These are phyloP conservation scores for Vaccinium macrocarpon DNA, from an alignment of 148 eudicot genomes.

Conservation along the genomic window DNA sequence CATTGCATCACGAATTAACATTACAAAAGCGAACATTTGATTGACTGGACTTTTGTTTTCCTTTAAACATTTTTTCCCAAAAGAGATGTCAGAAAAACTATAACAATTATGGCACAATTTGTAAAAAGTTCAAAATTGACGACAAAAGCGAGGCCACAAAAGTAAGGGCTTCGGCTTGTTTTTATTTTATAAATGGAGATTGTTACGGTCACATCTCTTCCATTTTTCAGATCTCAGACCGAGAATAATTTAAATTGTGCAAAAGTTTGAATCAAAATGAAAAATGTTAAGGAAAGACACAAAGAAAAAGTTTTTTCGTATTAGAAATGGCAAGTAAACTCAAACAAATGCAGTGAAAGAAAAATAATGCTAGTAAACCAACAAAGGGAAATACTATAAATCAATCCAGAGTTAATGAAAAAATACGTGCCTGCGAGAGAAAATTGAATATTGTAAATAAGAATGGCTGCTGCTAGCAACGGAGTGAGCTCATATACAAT, in stretches of 20 bases:
- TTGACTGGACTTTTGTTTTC: too few species aligned
- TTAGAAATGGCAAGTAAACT: background rate
- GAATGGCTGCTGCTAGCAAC: constrained; percentile 34
- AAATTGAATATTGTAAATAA: constrained; percentile 41
- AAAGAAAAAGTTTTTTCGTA: too few species aligned
- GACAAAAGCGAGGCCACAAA: too few species aligned
- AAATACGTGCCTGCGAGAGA: constrained; percentile 42
- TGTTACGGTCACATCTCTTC: background rate
- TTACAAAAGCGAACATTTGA: too few species aligned
- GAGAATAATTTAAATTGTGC: too few species aligned
- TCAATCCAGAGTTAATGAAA: background rate
- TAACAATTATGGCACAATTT: too few species aligned
- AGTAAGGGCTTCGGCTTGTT: too few species aligned
- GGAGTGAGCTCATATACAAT: constrained; percentile 47
- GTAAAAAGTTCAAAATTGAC: too few species aligned
- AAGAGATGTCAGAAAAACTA: too few species aligned
- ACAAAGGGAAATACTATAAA: background rate
- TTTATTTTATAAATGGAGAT: background rate
- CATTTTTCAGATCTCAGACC: background rate
- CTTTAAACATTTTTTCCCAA: too few species aligned
- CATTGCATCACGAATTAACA: too few species aligned
- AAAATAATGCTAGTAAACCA: background rate
- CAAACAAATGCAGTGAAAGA: background rate
- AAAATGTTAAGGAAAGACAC: background rate
- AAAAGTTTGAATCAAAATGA: background rate